These are phyloP conservation scores for Amoeboradix gromovi DNA, from an alignment of 371 early-diverging fungal genomes.

Conservation along the genomic window DNA sequence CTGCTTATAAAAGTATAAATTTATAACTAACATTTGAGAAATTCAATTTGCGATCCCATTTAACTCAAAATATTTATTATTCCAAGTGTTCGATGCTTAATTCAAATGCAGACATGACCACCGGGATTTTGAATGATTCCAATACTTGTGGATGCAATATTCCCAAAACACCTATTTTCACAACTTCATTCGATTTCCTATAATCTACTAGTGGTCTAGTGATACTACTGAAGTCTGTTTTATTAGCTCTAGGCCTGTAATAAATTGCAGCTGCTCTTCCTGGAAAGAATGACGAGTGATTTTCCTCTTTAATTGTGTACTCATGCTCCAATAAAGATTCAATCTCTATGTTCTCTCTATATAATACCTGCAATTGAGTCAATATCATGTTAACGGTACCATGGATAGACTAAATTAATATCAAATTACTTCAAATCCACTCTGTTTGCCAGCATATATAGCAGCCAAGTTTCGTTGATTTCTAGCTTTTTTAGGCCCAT, in stretches of 20 bases:
- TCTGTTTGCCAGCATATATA: slow-evolving; percentile 51
- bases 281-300: slow-evolving; percentile 63
- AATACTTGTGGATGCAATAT: slow-evolving; percentile 75
- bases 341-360: slow-evolving; percentile 17
- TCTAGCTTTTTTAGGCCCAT: slow-evolving; percentile 43
- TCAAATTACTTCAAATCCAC: slow-evolving; percentile 53
- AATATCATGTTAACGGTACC: slow-evolving; percentile 70
- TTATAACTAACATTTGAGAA: no score
- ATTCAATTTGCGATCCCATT: no score
- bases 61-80: slow-evolving; percentile 21
- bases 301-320: slow-evolving; percentile 43
- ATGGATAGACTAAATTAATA: slow-evolving; percentile 31
- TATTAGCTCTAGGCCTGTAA: slow-evolving; percentile 18
- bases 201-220: not conserved
- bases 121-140: slow-evolving; percentile 45
- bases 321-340: slow-evolving; percentile 24
- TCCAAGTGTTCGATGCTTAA: slow-evolving; percentile 81
- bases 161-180: slow-evolving; percentile 47
- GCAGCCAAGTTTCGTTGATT: slow-evolving; percentile 76
- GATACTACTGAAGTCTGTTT: no score
- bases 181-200: not conserved
- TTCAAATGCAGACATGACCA: slow-evolving; percentile 70
- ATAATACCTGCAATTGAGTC: slow-evolving; percentile 32
- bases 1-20: no score
- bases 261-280: slow-evolving; percentile 62